A percentile compares a stretch with the other conserved stretches of the same genome.
Conservation (phyloP, 73 alveolate genomes). For the Breviolum minutum region DNA sequence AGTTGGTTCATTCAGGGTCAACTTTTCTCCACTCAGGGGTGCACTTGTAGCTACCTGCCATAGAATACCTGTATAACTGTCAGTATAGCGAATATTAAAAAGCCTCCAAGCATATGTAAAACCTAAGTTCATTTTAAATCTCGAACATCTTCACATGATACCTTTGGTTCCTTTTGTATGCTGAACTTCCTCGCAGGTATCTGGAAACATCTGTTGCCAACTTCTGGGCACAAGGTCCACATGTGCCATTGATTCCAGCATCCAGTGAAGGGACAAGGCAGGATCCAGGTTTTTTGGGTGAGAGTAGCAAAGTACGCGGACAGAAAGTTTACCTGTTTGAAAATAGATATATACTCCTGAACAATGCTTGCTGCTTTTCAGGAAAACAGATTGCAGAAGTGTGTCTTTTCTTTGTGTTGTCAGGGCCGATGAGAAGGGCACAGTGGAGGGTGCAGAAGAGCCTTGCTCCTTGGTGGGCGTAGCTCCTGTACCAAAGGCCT, state of each 20-base stretch:
- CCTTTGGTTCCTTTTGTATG: not conserved
- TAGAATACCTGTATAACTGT: no score
- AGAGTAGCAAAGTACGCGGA: no score
- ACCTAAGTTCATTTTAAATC: not conserved
- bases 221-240: slow-evolving; percentile 59
- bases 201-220: not conserved
- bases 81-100: no score
- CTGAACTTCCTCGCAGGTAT: not conserved
- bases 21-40: no score
- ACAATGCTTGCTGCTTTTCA: no score
- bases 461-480: slow-evolving; percentile 39
- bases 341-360: no score
- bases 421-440: slow-evolving; percentile 14
- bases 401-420: not conserved
- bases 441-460: not conserved
- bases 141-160: not conserved
- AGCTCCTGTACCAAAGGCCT: slow-evolving; percentile 16
- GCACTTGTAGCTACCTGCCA: no score
- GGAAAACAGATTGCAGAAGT: not conserved
- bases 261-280: not conserved
- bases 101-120: not conserved
- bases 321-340: not conserved
- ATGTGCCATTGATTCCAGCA: slow-evolving; percentile 27
- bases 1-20: no score
- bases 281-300: not conserved